Evolutionary conservation across 2,329 filamentous ascomycete genomes (phyloP).

Genomic region (Pseudogymnoascus sp.): DNA sequence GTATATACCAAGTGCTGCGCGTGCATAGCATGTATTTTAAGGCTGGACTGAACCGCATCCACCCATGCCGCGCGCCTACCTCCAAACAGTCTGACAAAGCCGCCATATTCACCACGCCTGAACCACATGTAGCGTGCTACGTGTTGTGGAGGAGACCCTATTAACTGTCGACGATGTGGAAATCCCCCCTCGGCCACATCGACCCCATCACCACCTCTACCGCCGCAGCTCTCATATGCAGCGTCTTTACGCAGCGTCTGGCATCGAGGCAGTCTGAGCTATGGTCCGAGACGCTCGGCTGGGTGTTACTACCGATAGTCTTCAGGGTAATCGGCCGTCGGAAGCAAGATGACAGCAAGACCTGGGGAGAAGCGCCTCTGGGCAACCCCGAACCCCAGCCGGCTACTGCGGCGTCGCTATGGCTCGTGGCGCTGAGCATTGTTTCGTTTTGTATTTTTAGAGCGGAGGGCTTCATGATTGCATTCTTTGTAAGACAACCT

Average conservation of each 20-base stretch:
- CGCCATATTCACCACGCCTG: not conserved
- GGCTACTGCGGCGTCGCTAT: conserved; percentile 8
- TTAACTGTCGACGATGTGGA: not conserved
- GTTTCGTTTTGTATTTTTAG: conserved; percentile 18
- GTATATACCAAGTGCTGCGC: not conserved
- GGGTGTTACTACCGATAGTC: conserved; percentile 25
- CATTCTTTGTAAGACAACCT: not conserved
- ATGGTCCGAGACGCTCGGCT: conserved; percentile 29
- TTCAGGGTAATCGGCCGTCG: conserved; percentile 11
- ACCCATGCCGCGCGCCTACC: not conserved
- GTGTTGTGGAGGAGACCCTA: not conserved
- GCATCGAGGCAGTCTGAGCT: conserved; percentile 22
- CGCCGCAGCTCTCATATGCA: conserved; percentile 22
- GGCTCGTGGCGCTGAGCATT: conserved; percentile 16
- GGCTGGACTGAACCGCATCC: not conserved
- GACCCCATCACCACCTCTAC: conserved; percentile 14
- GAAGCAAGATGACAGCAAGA: not conserved
- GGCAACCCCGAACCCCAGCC: not conserved
- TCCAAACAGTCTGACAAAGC: not conserved
- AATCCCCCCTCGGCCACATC: not conserved
- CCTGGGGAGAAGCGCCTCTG: not conserved
- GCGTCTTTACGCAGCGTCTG: conserved; percentile 18
- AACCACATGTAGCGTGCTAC: not conserved
- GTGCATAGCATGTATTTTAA: not conserved
- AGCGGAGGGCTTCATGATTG: conserved; percentile 16